Evolutionary conservation across 2,329 filamentous ascomycete genomes (phyloP).

Genomic region (Fusarium nelsonii): DNA sequence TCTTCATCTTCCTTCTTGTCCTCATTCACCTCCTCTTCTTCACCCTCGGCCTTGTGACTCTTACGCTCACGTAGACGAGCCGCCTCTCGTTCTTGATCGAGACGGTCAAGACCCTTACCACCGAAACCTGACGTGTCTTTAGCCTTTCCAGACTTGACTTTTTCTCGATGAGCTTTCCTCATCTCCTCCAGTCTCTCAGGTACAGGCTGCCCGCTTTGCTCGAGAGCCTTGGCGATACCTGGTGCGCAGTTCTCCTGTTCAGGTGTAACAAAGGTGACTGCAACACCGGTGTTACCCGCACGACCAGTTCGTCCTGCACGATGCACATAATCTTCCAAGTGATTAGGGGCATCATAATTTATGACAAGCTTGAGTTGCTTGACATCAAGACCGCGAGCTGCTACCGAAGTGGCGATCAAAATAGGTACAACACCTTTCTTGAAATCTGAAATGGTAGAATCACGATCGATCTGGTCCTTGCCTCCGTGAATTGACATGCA

Average conservation of each 20-base stretch:
- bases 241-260: slow-evolving; percentile 92
- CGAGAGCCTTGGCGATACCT: slow-evolving; percentile 91
- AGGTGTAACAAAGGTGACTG: slow-evolving; percentile 92
- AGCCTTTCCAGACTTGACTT: slow-evolving; percentile 91
- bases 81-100: slow-evolving; percentile 91
- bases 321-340: slow-evolving; percentile 97
- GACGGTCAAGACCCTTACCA: slow-evolving; percentile 90
- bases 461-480: slow-evolving; percentile 92
- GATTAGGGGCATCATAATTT: slow-evolving; percentile 94
- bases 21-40: slow-evolving; percentile 85
- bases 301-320: slow-evolving; percentile 93
- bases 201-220: slow-evolving; percentile 87
- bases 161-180: slow-evolving; percentile 82
- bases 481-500: slow-evolving; percentile 95
- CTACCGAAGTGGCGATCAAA: slow-evolving; percentile 93
- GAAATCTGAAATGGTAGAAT: slow-evolving; percentile 93
- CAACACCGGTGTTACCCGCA: slow-evolving; percentile 93
- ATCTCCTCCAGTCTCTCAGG: slow-evolving; percentile 76
- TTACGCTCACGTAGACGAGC: slow-evolving; percentile 88
- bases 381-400: slow-evolving; percentile 93
- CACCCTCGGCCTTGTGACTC: slow-evolving; percentile 88
- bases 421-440: slow-evolving; percentile 91
- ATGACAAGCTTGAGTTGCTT: slow-evolving; percentile 96
- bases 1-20: slow-evolving; percentile 75
- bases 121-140: slow-evolving; percentile 93